phyloP scores from a whole-genome alignment of 495 filamentous ascomycete species.

The Pseudomonodictys pantanalensis region DNA sequence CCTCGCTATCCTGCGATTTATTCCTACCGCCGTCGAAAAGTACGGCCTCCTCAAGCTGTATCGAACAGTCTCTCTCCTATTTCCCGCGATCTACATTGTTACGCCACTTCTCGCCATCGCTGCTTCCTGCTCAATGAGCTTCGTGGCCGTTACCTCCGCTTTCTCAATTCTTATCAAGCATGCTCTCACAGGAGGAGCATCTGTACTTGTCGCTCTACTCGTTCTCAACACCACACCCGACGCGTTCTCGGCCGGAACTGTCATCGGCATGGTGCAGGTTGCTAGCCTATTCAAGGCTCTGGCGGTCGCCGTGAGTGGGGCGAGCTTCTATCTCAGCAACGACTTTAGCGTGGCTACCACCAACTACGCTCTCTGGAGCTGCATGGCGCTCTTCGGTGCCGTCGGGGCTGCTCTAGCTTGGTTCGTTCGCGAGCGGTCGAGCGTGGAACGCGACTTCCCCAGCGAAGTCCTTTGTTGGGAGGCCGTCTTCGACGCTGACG shows the following conservation, averaged over 20 bases:
- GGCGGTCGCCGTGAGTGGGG: constrained; percentile 46
- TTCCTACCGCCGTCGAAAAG: constrained; percentile 38
- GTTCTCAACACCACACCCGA: constrained; percentile 49
- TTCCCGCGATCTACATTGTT: constrained; percentile 44
- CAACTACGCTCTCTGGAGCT: constrained; percentile 44
- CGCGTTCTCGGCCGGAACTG: constrained; percentile 45
- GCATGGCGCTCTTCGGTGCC: constrained; percentile 39
- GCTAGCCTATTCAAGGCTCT: constrained; percentile 45
- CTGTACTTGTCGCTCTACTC: constrained; percentile 44
- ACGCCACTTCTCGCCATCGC: constrained; percentile 41
- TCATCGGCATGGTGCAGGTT: constrained; percentile 48
- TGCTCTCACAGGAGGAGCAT: constrained; percentile 40
- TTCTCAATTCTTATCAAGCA: constrained; percentile 45
- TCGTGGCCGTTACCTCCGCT: constrained; percentile 38
- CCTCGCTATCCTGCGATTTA: constrained; percentile 36
- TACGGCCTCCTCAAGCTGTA: constrained; percentile 45
- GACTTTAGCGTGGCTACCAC: constrained; percentile 42
- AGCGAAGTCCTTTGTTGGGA: constrained; percentile 46
- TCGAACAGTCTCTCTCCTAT: constrained; percentile 41
- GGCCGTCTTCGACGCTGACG: constrained; percentile 45
- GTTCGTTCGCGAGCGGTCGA: constrained; percentile 45
- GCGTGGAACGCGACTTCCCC: constrained; percentile 43
- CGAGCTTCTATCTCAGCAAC: constrained; percentile 44
- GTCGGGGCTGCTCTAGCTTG: constrained; percentile 44
- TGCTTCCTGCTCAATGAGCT: constrained; percentile 31